Evolutionary conservation across 345 rosid species (phyloP).

Genomic region (Murraya paniculata): DNA sequence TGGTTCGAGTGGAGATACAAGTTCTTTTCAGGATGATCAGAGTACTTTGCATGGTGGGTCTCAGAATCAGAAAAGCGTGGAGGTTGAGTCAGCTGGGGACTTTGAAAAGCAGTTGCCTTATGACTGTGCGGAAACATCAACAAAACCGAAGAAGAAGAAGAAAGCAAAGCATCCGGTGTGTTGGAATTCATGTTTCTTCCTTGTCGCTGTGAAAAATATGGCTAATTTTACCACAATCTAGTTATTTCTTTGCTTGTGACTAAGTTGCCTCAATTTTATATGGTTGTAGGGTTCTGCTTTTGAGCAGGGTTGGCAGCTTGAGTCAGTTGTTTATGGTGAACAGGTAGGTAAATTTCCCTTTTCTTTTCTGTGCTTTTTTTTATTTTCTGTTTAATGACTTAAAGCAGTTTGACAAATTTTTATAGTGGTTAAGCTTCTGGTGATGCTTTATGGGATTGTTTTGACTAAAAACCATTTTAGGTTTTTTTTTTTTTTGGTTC

Average conservation of each 20-base stretch:
- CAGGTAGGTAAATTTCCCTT: constrained; percentile 45
- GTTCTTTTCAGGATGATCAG: constrained; percentile 92
- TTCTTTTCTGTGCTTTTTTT: neutral
- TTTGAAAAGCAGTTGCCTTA: constrained; percentile 69
- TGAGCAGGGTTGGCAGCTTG: constrained; percentile 80
- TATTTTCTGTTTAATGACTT: neutral
- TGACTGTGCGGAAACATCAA: constrained; percentile 73
- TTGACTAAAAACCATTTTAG: neutral
- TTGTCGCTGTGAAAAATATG: constrained; percentile 9
- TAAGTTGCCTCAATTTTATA: constrained; percentile 23
- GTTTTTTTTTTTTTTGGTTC: constrained; percentile 1
- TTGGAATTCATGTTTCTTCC: constrained; percentile 21
- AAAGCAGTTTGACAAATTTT: neutral
- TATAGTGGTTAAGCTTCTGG: neutral
- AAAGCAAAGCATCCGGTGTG: constrained; percentile 61
- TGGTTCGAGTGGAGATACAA: constrained; percentile 97
- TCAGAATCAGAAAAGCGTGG: constrained; percentile 64
- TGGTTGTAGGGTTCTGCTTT: constrained; percentile 70
- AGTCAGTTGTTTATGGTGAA: constrained; percentile 57
- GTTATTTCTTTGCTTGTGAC: constrained; percentile 11
- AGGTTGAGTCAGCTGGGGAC: constrained; percentile 72
- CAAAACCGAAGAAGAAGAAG: constrained; percentile 91
- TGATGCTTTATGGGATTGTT: neutral
- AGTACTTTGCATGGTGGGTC: constrained; percentile 78
- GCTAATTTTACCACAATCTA: neutral